Evolutionary conservation across 2,329 filamentous ascomycete species (phyloP).

Genomic region (Diaporthe citri): DNA sequence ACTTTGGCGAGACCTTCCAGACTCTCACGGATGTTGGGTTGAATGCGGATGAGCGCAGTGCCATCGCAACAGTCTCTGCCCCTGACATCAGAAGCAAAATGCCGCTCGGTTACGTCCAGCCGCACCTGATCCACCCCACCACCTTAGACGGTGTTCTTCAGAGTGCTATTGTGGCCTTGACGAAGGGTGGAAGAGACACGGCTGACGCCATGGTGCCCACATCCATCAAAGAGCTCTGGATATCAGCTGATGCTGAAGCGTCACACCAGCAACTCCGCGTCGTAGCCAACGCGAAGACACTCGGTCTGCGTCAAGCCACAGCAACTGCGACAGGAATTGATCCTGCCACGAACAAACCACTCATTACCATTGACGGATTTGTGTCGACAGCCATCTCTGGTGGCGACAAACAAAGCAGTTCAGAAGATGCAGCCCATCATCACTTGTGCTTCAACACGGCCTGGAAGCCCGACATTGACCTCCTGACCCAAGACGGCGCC

Average conservation of each 20-base stretch:
- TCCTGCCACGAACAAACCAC: background rate
- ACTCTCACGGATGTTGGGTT: background rate
- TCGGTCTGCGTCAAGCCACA: background rate
- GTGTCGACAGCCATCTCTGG: background rate
- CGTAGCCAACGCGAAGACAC: background rate
- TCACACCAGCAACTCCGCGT: slow-evolving; percentile 23
- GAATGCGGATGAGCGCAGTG: background rate
- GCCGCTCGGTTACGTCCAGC: slow-evolving; percentile 42
- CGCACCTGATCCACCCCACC: slow-evolving; percentile 29
- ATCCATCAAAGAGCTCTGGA: slow-evolving; percentile 5
- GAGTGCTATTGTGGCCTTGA: slow-evolving; percentile 7
- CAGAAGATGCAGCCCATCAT: background rate
- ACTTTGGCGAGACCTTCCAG: background rate
- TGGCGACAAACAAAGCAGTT: background rate
- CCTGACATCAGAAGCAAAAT: slow-evolving; percentile 35
- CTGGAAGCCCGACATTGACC: background rate
- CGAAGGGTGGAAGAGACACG: background rate
- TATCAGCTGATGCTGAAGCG: background rate
- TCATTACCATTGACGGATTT: slow-evolving; percentile 1
- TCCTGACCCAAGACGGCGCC: background rate
- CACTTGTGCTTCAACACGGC: background rate
- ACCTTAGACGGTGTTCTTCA: slow-evolving; percentile 28
- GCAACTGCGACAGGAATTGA: background rate
- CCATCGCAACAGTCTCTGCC: slow-evolving; percentile 3
- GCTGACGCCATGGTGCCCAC: background rate